These are phyloP conservation scores for Calonectria fujianensis DNA, from an alignment of 2,329 filamentous ascomycete genomes.

Conservation along the genomic window DNA sequence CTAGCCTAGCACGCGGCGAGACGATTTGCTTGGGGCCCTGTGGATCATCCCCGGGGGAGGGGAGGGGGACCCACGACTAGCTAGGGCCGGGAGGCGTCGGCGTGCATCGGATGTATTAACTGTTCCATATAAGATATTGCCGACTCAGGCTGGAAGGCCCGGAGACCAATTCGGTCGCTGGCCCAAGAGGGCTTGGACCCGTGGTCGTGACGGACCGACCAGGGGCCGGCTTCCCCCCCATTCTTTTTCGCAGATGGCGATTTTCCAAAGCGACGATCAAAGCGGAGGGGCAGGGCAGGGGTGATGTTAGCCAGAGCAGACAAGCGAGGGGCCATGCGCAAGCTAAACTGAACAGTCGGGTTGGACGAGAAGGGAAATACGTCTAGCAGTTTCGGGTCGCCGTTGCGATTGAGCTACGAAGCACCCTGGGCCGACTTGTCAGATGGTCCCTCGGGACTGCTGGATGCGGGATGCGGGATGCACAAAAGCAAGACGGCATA, in stretches of 20 bases:
- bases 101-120: constrained; percentile 48
- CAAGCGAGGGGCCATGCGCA: constrained; percentile 26
- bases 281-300: constrained; percentile 33
- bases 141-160: constrained; percentile 45
- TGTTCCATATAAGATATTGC: constrained; percentile 44
- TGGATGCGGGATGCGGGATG: not conserved
- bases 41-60: constrained; percentile 26
- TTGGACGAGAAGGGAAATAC: constrained; percentile 1
- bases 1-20: constrained; percentile 24
- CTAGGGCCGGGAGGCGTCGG: constrained; percentile 45
- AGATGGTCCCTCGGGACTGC: not conserved
- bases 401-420: not conserved
- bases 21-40: constrained; percentile 42
- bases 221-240: constrained; percentile 26
- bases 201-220: constrained; percentile 28
- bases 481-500: not conserved
- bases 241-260: constrained; percentile 40
- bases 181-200: constrained; percentile 44
- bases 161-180: constrained; percentile 38
- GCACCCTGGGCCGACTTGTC: not conserved
- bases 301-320: not conserved
- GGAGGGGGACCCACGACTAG: constrained; percentile 31
- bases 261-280: constrained; percentile 41
- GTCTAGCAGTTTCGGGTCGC: constrained; percentile 12
- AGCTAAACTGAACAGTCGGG: constrained; percentile 17